Evolutionary conservation across 2,329 filamentous ascomycete species (phyloP).

Genomic region (Helminthosporium solani): DNA sequence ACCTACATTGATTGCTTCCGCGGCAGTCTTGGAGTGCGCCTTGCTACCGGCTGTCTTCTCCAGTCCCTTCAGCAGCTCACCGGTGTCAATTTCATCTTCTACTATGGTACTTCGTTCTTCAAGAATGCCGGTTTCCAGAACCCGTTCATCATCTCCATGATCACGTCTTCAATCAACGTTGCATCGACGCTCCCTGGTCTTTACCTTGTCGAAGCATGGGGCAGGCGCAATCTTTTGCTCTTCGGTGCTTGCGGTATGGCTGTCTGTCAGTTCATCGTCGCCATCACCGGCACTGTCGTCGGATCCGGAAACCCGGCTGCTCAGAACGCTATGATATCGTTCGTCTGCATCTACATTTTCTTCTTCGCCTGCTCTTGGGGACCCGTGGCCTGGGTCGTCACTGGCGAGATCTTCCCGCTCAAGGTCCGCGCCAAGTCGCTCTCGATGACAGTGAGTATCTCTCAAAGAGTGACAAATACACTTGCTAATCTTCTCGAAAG

Average conservation of each 20-base stretch:
- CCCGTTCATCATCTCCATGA: conserved; percentile 69
- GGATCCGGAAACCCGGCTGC: conserved; percentile 40
- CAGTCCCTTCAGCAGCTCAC: conserved; percentile 79
- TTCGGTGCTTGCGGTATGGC: conserved; percentile 73
- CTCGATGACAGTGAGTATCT: conserved; percentile 51
- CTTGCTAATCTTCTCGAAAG: no score
- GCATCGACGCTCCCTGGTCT: conserved; percentile 73
- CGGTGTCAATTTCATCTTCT: conserved; percentile 48
- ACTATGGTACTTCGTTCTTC: conserved; percentile 46
- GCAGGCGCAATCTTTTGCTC: conserved; percentile 72
- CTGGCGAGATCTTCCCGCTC: conserved; percentile 47
- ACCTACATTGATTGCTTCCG: conserved; percentile 49
- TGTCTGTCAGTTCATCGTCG: conserved; percentile 46
- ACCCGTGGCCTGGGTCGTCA: conserved; percentile 67
- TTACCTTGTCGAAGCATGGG: conserved; percentile 76
- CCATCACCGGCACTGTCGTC: conserved; percentile 43
- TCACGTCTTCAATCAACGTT: conserved; percentile 76
- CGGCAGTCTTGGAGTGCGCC: conserved; percentile 58
- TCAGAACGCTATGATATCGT: conserved; percentile 43
- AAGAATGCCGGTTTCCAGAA: conserved; percentile 42
- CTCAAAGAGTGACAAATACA: no score
- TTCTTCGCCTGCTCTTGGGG: conserved; percentile 81
- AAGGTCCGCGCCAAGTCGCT: conserved; percentile 52
- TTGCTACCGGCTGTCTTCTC: conserved; percentile 70
- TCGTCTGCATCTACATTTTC: conserved; percentile 70